Conservation (phyloP, 805 yeast genomes). For the Debaryomyces prosopidis region DNA sequence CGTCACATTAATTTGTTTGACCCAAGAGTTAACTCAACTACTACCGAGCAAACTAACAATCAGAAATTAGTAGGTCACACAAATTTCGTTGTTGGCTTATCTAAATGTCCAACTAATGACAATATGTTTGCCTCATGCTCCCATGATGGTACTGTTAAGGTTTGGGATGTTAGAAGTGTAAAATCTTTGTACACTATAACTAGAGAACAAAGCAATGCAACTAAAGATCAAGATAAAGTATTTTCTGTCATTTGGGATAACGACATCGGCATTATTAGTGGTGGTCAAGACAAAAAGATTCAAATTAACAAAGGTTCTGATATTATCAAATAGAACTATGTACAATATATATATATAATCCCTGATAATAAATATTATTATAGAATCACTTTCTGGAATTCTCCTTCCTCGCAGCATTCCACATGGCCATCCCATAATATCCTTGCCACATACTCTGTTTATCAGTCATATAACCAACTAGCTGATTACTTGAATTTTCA, state of each 20-base stretch:
- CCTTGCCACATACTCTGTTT: slow-evolving; percentile 73
- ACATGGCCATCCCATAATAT: slow-evolving; percentile 64
- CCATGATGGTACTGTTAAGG: slow-evolving; percentile 93
- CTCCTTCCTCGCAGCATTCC: slow-evolving; percentile 44
- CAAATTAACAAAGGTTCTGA: slow-evolving; percentile 65
- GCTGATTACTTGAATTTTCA: slow-evolving; percentile 16
- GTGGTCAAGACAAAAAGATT: slow-evolving; percentile 90
- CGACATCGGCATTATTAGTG: slow-evolving; percentile 82
- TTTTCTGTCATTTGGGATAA: slow-evolving; percentile 85
- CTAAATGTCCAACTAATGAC: slow-evolving; percentile 73
- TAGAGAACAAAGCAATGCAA: slow-evolving; percentile 56
- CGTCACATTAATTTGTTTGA: slow-evolving; percentile 94
- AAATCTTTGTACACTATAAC: slow-evolving; percentile 78
- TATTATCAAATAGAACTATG: slow-evolving; percentile 17
- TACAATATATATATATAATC: slow-evolving; percentile 6
- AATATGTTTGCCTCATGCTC: slow-evolving; percentile 87
- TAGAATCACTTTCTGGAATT: slow-evolving; percentile 11
- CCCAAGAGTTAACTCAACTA: slow-evolving; percentile 70
- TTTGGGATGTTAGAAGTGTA: slow-evolving; percentile 93
- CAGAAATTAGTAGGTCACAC: slow-evolving; percentile 81
- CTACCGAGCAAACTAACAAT: slow-evolving; percentile 52
- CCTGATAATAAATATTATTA: not conserved
- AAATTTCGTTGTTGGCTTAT: slow-evolving; percentile 82
- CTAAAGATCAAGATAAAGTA: slow-evolving; percentile 59
- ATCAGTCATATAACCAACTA: slow-evolving; percentile 70